Percentiles rank a stretch among this genome's conserved stretches.
These are phyloP conservation scores for Wallacemonas rigidus DNA, from an alignment of 208 protist species.

Conservation along the genomic window DNA sequence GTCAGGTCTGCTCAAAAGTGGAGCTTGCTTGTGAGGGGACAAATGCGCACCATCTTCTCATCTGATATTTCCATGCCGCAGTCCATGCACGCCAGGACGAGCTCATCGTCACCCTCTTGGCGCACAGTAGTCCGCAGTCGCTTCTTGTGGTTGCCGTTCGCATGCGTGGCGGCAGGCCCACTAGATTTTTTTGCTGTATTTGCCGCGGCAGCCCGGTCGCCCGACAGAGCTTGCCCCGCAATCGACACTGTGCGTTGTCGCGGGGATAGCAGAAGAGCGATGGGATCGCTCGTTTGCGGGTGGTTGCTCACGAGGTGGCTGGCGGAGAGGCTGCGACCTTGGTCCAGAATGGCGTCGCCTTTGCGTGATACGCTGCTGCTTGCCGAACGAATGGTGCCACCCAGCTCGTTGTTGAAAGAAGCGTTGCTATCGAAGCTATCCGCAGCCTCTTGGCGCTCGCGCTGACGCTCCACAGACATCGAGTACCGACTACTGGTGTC, in stretches of 20 bases:
- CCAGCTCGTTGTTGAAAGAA: constrained; percentile 4
- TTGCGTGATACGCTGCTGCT: constrained; percentile 10
- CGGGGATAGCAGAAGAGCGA: constrained; percentile 8
- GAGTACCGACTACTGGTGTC: constrained; percentile 17
- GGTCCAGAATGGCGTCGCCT: constrained; percentile 1
- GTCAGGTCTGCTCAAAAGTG: constrained; percentile 28
- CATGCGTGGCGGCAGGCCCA: neutral
- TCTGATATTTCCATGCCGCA: constrained; percentile 58
- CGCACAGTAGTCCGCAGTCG: neutral
- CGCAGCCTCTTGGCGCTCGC: neutral
- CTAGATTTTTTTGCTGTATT: neutral
- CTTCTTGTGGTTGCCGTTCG: neutral
- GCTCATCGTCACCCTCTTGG: constrained; percentile 50
- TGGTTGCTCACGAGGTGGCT: constrained; percentile 8
- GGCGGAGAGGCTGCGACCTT: neutral
- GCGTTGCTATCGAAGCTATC: neutral
- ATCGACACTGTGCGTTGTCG: constrained; percentile 9
- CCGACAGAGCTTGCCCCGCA: neutral
- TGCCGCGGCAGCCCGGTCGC: neutral
- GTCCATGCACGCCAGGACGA: constrained; percentile 64
- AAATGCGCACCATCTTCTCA: constrained; percentile 21
- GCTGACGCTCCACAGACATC: constrained; percentile 15
- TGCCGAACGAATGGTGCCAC: constrained; percentile 4
- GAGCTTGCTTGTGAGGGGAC: constrained; percentile 52
- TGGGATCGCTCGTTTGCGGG: constrained; percentile 2